Percentiles rank a stretch among this genome's conserved stretches.
Conservation (phyloP, 345 rosid genomes). For the Iberis pinnata region DNA sequence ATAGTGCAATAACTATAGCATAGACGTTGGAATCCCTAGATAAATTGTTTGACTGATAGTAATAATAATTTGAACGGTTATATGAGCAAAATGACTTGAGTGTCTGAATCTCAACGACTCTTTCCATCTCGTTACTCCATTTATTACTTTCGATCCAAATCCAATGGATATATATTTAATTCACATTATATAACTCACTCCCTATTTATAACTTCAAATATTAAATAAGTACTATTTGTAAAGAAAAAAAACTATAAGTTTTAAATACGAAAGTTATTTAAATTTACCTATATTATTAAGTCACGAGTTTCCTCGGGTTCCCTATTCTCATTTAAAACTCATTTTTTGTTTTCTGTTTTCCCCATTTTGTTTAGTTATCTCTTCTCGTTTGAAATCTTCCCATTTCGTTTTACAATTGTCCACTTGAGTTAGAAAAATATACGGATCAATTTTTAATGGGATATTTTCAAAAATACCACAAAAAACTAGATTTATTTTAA, state of each 20-base stretch:
- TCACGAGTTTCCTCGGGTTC: slow-evolving; percentile 72
- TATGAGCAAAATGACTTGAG: slow-evolving; percentile 7
- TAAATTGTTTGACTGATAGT: background rate
- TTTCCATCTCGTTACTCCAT: slow-evolving; percentile 18
- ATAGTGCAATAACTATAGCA: too few species aligned
- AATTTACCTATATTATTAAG: slow-evolving; percentile 26
- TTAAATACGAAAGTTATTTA: background rate
- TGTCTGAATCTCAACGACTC: slow-evolving; percentile 20
- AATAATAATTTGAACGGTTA: slow-evolving; percentile 5
- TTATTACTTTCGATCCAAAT: slow-evolving; percentile 21
- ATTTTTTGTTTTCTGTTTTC: slow-evolving; percentile 5
- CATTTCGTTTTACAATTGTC: too few species aligned
- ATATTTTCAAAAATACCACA: too few species aligned
- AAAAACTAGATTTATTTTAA: too few species aligned
- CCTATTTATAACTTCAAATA: background rate
- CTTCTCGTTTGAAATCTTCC: too few species aligned
- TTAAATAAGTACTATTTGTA: background rate
- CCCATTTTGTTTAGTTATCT: too few species aligned
- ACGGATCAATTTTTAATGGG: too few species aligned
- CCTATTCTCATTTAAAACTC: slow-evolving; percentile 26
- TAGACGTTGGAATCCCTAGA: background rate
- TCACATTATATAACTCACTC: too few species aligned
- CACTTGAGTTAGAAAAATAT: too few species aligned
- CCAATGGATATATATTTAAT: too few species aligned
- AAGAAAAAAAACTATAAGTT: too few species aligned